These are phyloP conservation scores for Tieghemostelium lacteum DNA, from an alignment of 78 protist species.

Conservation along the genomic window DNA sequence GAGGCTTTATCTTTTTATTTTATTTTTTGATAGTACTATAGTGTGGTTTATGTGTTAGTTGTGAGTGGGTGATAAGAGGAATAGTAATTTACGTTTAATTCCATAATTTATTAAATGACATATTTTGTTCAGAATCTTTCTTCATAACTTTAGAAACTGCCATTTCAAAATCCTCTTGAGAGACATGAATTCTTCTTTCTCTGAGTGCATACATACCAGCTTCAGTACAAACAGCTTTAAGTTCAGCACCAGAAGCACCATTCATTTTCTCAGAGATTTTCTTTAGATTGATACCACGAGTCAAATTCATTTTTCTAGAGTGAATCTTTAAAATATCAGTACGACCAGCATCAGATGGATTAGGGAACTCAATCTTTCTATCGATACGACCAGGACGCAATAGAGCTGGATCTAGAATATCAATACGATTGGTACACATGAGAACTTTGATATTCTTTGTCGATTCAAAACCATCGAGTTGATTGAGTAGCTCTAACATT, in stretches of 20 bases:
- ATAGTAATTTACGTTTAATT: conserved; percentile 89
- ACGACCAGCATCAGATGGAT: conserved; percentile 91
- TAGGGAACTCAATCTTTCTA: conserved; percentile 98
- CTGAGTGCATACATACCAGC: conserved; percentile 99
- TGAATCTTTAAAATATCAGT: conserved; percentile 99
- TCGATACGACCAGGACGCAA: conserved; percentile 99
- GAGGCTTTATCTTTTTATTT: not conserved
- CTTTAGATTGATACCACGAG: conserved; percentile 96
- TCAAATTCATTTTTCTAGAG: conserved; percentile 99
- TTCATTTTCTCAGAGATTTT: conserved; percentile 91
- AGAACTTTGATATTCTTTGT: conserved; percentile 98
- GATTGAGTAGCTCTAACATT: conserved; percentile 99
- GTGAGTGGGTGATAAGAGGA: too few relatives aligned
- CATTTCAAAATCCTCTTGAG: conserved; percentile 99
- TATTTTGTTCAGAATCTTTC: conserved; percentile 97
- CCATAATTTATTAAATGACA: conserved; percentile 94
- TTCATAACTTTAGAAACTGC: conserved; percentile 99
- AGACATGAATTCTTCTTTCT: conserved; percentile 99
- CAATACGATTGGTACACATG: conserved; percentile 99
- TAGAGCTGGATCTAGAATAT: conserved; percentile 99
- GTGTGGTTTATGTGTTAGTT: too few relatives aligned
- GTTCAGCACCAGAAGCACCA: conserved; percentile 99
- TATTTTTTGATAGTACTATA: not conserved
- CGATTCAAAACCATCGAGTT: conserved; percentile 99
- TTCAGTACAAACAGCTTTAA: conserved; percentile 99